Conservation (phyloP, 2,329 filamentous ascomycete species). For the Metarhizium album region DNA sequence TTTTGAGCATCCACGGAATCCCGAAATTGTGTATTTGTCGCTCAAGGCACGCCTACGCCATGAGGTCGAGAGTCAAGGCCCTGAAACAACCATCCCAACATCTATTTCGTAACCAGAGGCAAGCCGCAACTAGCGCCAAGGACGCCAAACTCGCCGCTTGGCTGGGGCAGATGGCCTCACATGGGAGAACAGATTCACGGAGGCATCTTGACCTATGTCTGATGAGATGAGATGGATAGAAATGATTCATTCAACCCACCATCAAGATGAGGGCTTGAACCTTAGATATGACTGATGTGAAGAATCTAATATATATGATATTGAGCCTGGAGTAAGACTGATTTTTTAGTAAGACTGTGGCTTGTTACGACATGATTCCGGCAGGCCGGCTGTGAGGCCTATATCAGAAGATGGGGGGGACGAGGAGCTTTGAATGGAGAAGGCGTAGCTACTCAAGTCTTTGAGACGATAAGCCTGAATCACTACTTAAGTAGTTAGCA, state of each 20-base stretch:
- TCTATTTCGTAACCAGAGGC: not conserved
- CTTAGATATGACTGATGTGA: too few relatives aligned
- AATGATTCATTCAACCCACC: slow-evolving; percentile 1
- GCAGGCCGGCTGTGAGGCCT: not conserved
- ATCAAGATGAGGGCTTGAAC: not conserved
- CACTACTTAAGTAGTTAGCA: too few relatives aligned
- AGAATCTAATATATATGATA: too few relatives aligned
- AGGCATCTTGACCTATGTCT: not conserved
- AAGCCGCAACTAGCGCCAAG: not conserved
- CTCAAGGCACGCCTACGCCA: slow-evolving; percentile 3
- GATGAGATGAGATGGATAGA: not conserved
- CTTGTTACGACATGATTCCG: not conserved
- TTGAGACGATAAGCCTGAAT: too few relatives aligned
- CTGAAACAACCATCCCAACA: slow-evolving; percentile 4
- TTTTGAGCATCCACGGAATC: not conserved
- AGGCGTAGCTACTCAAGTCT: not conserved
- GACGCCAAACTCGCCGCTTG: not conserved
- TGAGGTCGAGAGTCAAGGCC: slow-evolving; percentile 7
- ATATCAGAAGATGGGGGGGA: not conserved
- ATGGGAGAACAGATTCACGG: not conserved
- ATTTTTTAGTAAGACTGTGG: not conserved
- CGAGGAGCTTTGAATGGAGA: not conserved
- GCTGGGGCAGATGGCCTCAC: slow-evolving; percentile 2
- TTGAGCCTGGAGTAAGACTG: not conserved
- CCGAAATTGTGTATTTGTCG: not conserved